phyloP scores from a whole-genome alignment of 2,329 filamentous ascomycete species.

The Chaetomiaceae sp. region DNA sequence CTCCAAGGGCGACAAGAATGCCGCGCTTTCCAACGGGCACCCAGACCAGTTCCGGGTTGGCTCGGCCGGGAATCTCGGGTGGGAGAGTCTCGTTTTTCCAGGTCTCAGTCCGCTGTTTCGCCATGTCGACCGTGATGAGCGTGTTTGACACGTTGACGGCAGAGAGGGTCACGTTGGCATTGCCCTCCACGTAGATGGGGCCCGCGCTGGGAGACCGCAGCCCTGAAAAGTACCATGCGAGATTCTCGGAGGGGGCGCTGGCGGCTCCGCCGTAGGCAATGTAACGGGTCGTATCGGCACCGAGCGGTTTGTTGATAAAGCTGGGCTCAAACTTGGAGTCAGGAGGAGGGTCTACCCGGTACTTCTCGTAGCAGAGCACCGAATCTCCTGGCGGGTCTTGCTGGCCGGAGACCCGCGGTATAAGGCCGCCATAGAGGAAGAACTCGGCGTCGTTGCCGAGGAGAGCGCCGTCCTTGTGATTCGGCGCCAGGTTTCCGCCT shows the following conservation, averaged over 20 bases:
- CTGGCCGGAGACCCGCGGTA: slow-evolving; percentile 33
- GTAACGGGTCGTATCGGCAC: slow-evolving; percentile 51
- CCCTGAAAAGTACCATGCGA: slow-evolving; percentile 68
- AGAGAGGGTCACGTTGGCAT: slow-evolving; percentile 31
- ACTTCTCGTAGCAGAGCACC: slow-evolving; percentile 48
- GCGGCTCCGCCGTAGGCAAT: slow-evolving; percentile 60
- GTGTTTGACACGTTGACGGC: slow-evolving; percentile 47
- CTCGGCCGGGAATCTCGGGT: slow-evolving; percentile 45
- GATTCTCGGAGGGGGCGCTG: slow-evolving; percentile 64
- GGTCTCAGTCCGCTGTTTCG: slow-evolving; percentile 40
- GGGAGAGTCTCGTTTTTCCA: slow-evolving; percentile 58
- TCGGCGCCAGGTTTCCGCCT: slow-evolving; percentile 47
- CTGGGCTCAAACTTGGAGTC: slow-evolving; percentile 36
- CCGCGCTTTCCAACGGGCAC: slow-evolving; percentile 73
- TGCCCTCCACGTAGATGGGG: slow-evolving; percentile 38
- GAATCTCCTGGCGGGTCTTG: slow-evolving; percentile 39
- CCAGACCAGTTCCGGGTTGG: slow-evolving; percentile 64
- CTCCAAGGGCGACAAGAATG: slow-evolving; percentile 71
- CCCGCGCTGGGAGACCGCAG: slow-evolving; percentile 48
- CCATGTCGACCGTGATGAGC: slow-evolving; percentile 59
- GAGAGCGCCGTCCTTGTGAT: slow-evolving; percentile 59
- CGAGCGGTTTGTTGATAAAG: slow-evolving; percentile 40
- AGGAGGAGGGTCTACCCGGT: slow-evolving; percentile 46
- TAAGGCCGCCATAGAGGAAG: slow-evolving; percentile 59
- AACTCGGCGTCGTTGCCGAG: slow-evolving; percentile 61